phyloP scores from a whole-genome alignment of 805 yeast species.

The Tetrapisispora namnaoensis region DNA sequence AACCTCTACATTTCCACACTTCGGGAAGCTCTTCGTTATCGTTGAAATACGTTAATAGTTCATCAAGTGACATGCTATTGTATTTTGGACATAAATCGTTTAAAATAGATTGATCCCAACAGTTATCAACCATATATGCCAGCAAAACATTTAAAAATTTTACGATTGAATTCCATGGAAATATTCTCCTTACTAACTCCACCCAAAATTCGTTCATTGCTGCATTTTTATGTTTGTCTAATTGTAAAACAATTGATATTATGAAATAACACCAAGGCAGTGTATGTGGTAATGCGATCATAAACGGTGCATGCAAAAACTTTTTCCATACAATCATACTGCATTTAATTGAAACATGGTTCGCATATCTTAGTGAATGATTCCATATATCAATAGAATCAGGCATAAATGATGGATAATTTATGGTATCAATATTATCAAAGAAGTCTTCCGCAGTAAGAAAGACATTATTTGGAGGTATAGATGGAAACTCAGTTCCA shows the following conservation, averaged over 20 bases:
- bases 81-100: conserved; percentile 19
- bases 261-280: conserved; percentile 71
- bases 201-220: conserved; percentile 23
- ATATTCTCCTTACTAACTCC: conserved; percentile 35
- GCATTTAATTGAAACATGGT: conserved; percentile 56
- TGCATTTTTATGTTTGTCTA: conserved; percentile 24
- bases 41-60: conserved; percentile 41
- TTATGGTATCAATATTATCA: conserved; percentile 22
- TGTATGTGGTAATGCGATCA: conserved; percentile 61
- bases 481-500: neutral
- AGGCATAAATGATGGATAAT: conserved; percentile 18
- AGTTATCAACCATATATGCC: conserved; percentile 22
- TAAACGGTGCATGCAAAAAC: conserved; percentile 57
- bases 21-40: conserved; percentile 59
- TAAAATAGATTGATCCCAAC: conserved; percentile 9
- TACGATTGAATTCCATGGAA: conserved; percentile 63
- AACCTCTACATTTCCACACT: conserved; percentile 81
- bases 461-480: neutral
- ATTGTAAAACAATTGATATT: conserved; percentile 50
- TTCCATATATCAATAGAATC: conserved; percentile 38
- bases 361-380: conserved; percentile 43
- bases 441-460: conserved; percentile 10
- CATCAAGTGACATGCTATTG: conserved; percentile 24
- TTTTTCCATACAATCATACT: conserved; percentile 59
- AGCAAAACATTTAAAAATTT: conserved; percentile 54